These are phyloP conservation scores for Parmelia sp. DNA, from an alignment of 495 filamentous ascomycete species.

Conservation along the genomic window DNA sequence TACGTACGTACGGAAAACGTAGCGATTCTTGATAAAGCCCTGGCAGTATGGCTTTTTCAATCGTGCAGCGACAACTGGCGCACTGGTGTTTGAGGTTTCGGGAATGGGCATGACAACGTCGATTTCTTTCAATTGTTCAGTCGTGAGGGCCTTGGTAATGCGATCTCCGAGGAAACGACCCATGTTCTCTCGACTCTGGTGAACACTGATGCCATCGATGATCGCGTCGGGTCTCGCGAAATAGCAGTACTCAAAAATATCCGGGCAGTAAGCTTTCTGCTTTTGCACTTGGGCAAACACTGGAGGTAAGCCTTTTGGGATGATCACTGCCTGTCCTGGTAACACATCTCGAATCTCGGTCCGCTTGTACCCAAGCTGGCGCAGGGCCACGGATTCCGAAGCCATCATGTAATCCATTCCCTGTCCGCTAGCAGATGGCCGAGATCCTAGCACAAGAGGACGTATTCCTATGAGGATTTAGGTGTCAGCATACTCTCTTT, in stretches of 20 bases:
- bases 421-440: constrained; percentile 56
- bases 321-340: constrained; percentile 90
- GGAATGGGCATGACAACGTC: constrained; percentile 89
- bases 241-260: constrained; percentile 48
- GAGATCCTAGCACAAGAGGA: constrained; percentile 75
- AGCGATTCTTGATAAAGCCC: constrained; percentile 90
- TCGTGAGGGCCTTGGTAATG: constrained; percentile 64
- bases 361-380: constrained; percentile 68
- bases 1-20: constrained; percentile 93
- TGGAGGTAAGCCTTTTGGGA: constrained; percentile 52
- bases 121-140: constrained; percentile 72
- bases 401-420: constrained; percentile 94
- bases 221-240: constrained; percentile 84
- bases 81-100: constrained; percentile 80
- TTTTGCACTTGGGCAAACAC: constrained; percentile 70
- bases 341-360: constrained; percentile 72
- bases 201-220: constrained; percentile 90
- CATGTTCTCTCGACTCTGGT: constrained; percentile 87
- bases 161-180: constrained; percentile 78
- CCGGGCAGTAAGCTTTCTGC: constrained; percentile 53
- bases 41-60: constrained; percentile 77
- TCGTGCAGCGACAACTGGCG: constrained; percentile 62
- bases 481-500: background rate
- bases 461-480: constrained; percentile 70
- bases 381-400: constrained; percentile 88